Base-by-base conservation (phyloP, 176 grass and related monocot species). In the Echinochloa phyllopogon region DNA sequence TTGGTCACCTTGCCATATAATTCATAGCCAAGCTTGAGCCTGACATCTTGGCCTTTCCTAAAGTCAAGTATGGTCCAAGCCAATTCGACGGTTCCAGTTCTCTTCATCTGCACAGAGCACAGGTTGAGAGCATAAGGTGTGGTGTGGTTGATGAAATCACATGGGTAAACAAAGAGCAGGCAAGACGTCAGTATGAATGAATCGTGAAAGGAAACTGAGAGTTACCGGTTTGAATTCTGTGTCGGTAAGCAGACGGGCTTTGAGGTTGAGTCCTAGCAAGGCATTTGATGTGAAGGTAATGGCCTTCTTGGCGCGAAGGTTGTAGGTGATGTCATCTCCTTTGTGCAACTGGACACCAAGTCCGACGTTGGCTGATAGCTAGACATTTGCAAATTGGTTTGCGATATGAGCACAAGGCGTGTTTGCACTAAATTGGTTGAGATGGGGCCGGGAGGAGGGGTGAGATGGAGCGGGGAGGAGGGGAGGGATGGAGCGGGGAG, bases 11-110 rank as follows among this genome's bases (percentile, higher is more conserved):
- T 93, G 21, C 83, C 67, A 38, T 51, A 55, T 0, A 98, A 53
- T 70, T 95, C 87, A 66, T 92, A 98, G 8, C 93, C 96, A 74
- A 92, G 45, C 87, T 94, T 98, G 83, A 98, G 76, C 85, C 96
- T 94, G 76, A 98, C 89, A 67, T 98, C 96, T 87, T 98, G 96
- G 51, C 87, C 93, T 60, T 82, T 92, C 23, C 57, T 86, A 43
- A 95, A 90, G 89, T 95, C 83, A 55, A 95, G 77, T 82, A 98
- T 90, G 77, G 83, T 90, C 91, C 96, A 98, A 29, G 87, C 83
- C 16, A 95, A 75, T 69, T 98, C 96, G 47, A 93, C 23, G 25
- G 87, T 89, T 43, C 87, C 78, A 63, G 63, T 49, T 84, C 63
- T 80, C 86, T 81, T 83, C 25, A 29, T 84, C 96, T 98, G 80